Conservation (phyloP, 1,139 yeast species). For the Geotrichum cucujoidarum region DNA sequence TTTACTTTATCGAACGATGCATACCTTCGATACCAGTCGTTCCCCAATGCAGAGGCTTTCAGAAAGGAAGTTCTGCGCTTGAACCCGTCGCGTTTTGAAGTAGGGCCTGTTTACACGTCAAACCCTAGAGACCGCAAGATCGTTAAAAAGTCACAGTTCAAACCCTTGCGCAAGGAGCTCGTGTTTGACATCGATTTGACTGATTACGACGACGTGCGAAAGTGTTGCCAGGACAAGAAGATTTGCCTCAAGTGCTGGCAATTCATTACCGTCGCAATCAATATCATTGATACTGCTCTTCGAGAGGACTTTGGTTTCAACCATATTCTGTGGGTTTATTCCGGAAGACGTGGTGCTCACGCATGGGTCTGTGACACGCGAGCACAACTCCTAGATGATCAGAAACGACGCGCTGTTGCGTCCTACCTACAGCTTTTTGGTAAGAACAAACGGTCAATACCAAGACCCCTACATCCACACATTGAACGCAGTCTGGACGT, state of each 20-base stretch:
- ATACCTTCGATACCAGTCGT: constrained; percentile 86
- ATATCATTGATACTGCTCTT: constrained; percentile 65
- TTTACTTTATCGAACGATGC: constrained; percentile 74
- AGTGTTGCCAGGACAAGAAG: constrained; percentile 82
- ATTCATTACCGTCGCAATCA: constrained; percentile 81
- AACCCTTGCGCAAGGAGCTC: constrained; percentile 77
- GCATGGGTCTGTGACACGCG: constrained; percentile 93
- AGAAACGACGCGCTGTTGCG: constrained; percentile 67
- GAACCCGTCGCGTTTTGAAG: constrained; percentile 87
- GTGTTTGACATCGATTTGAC: constrained; percentile 97
- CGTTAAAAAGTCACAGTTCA: constrained; percentile 73
- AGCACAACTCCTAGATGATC: constrained; percentile 71
- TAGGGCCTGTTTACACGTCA: constrained; percentile 86
- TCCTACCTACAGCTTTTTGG: constrained; percentile 72
- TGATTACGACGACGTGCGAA: constrained; percentile 89
- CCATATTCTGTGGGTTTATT: constrained; percentile 88
- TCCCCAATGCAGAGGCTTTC: constrained; percentile 61
- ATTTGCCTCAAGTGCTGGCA: constrained; percentile 93
- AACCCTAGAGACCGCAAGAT: constrained; percentile 81
- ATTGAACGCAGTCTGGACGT: constrained; percentile 59
- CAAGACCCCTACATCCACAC: constrained; percentile 88
- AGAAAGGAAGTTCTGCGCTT: constrained; percentile 65
- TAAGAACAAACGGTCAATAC: constrained; percentile 45
- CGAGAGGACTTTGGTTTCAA: constrained; percentile 86
- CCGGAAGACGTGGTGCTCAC: constrained; percentile 99